A percentile compares a stretch with the other conserved stretches of the same genome.
These are phyloP conservation scores for Penicillium hordei DNA, from an alignment of 2,329 filamentous ascomycete genomes.

Conservation along the genomic window DNA sequence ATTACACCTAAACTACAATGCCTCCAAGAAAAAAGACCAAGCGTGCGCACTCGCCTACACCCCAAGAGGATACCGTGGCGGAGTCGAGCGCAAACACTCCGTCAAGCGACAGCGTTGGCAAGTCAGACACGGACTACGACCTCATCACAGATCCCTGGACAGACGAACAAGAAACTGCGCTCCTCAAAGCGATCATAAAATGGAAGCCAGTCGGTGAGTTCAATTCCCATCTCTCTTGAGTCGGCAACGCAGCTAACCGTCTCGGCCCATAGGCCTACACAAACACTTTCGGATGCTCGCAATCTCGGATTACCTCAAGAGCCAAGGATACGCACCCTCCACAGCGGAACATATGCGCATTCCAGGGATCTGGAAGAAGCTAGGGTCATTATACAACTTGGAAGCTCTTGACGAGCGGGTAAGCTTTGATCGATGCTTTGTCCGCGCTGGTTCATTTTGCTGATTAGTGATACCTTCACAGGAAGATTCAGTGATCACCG, in stretches of 20 bases:
- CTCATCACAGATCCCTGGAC: conserved; percentile 77
- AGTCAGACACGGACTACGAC: conserved; percentile 46
- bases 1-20: conserved; percentile 24
- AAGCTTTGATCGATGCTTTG: conserved; percentile 35
- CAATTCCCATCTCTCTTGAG: neutral
- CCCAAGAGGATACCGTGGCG: conserved; percentile 30
- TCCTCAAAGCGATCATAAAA: conserved; percentile 88
- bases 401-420: conserved; percentile 83
- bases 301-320: conserved; percentile 75
- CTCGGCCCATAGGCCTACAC: conserved; percentile 65
- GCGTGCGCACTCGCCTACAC: conserved; percentile 32
- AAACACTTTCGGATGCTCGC: conserved; percentile 92
- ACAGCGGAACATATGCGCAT: conserved; percentile 76
- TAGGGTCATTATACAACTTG: conserved; percentile 80
- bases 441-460: conserved; percentile 21
- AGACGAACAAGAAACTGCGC: conserved; percentile 87
- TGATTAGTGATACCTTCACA: conserved; percentile 19
- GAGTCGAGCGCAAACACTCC: conserved; percentile 31
- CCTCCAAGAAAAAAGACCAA: conserved; percentile 64
- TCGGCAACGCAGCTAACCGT: conserved; percentile 6
- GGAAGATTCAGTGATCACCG: conserved; percentile 57
- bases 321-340: conserved; percentile 71
- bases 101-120: conserved; percentile 31
- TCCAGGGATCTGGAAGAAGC: conserved; percentile 87
- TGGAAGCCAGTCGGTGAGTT: conserved; percentile 89